Percentiles rank a stretch among this genome's conserved stretches.
phyloP scores from a whole-genome alignment of 148 eudicot species.

The Diospyros lotus region DNA sequence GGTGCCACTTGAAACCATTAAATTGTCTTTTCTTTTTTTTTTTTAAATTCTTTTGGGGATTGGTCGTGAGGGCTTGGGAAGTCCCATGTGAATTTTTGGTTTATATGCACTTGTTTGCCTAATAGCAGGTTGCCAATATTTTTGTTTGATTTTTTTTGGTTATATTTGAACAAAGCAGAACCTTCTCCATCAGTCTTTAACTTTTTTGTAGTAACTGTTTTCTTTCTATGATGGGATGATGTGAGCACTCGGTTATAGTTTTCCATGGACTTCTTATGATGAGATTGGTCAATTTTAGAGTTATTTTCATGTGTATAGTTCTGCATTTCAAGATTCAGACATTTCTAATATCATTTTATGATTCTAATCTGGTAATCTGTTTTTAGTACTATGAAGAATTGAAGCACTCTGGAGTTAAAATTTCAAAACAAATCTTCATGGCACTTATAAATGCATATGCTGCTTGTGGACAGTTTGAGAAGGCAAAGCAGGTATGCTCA shows the following conservation, averaged over 20 bases:
- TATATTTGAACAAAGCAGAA: not conserved
- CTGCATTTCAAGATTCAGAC: conserved; percentile 1
- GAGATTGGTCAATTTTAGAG: not conserved
- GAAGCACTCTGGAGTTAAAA: conserved; percentile 36
- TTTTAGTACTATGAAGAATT: conserved; percentile 58
- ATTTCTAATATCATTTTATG: conserved; percentile 1
- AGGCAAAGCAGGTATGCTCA: conserved; percentile 74
- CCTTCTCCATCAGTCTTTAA: not conserved
- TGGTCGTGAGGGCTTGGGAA: not conserved
- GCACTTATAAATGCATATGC: conserved; percentile 86
- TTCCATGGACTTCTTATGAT: not conserved
- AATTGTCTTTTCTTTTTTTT: no score
- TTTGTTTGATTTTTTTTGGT: not conserved
- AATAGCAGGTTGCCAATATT: not conserved
- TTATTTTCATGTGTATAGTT: conserved; percentile 3
- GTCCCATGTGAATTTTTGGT: not conserved
- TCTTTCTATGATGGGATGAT: not conserved
- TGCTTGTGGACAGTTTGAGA: conserved; percentile 62
- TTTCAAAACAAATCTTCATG: conserved; percentile 62
- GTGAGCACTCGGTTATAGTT: not conserved
- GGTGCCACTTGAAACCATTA: no score
- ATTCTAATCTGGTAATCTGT: conserved; percentile 16
- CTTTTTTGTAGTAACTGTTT: not conserved
- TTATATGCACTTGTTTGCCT: not conserved
- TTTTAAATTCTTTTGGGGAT: no score